These are phyloP conservation scores for Dendrobium catenatum DNA, from an alignment of 106 monocot species.

Conservation along the genomic window DNA sequence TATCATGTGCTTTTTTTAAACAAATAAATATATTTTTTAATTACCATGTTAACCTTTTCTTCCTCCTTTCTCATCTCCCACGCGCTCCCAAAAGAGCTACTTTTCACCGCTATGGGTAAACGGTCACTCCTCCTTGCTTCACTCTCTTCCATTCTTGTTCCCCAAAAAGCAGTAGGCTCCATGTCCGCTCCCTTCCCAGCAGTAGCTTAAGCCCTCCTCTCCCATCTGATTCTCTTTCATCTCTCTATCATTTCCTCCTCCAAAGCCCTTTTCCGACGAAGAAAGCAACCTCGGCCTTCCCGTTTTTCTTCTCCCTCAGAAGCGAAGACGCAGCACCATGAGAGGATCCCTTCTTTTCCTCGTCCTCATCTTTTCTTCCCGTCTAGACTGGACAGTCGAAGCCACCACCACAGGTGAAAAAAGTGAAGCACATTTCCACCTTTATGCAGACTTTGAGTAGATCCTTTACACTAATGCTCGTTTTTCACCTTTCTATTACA, in stretches of 20 bases:
- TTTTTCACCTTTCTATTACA: constrained; percentile 6
- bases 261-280: not conserved
- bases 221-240: not conserved
- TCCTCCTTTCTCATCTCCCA: no score
- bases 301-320: not conserved
- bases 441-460: not conserved
- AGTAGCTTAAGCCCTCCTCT: not conserved
- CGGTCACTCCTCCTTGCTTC: not conserved
- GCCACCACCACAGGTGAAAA: constrained; percentile 1
- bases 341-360: constrained; percentile 1
- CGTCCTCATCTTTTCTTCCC: not conserved
- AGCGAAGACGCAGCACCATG: not conserved
- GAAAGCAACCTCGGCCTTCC: not conserved
- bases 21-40: no score
- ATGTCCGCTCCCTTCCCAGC: not conserved
- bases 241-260: not conserved
- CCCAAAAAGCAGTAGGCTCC: not conserved
- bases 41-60: no score
- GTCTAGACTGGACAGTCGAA: not conserved
- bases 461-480: not conserved
- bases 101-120: not conserved
- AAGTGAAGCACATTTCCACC: not conserved
- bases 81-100: not conserved
- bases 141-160: not conserved
- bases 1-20: no score